Evolutionary conservation across 495 filamentous ascomycete genomes (phyloP), one percentile per base, ranked within the genome.

Genomic region (Aspergillus panamensis): DNA sequence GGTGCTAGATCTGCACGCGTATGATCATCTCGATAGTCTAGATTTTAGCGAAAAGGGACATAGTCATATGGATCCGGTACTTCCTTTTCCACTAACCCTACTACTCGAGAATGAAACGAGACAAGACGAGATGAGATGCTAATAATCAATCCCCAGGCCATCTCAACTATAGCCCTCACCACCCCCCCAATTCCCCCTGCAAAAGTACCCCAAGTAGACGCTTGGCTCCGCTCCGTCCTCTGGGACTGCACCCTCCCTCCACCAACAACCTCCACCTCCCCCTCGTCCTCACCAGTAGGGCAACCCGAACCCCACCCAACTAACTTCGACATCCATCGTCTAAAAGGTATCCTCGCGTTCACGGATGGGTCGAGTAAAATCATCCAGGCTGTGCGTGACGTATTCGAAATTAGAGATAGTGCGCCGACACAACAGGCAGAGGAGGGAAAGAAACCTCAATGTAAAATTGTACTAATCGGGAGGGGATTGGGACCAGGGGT

Each of bases 1-100:
- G 55, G 72, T 98, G 5, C 73, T 98, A 31, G 94, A 97, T 71
- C 73, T 97, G 19, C 92, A 96, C 71, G 95, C 94, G 1, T 98
- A 97, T 66, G 90, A 97, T 63, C 77, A 86, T 59, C 83, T 96
- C 3, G 82, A 83, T 20, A 80, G 77, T 45, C 67, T 94, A 13
- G 84, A 91, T 61, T 81, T 84, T 54, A 71, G 80, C 16, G 74
- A 73, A 40, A 87, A 87, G 68, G 88, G 87, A 0, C 85, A 91
- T 65, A 88, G 87, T 65, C 86, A 91, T 71, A 79, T 97, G 32
- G 94, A 97, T 72, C 88, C 90, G 52, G 90, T 91, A 70, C 65
- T 80, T 51, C 49, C 3, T 45, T 40, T 30, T 30, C 42, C 12
- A 14, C n/a, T 37, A 16, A 47, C n/a, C 37, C 19, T 52, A 37